Conservation (phyloP, 768 basidiomycete genomes). For the Filobasidium floriforme region DNA sequence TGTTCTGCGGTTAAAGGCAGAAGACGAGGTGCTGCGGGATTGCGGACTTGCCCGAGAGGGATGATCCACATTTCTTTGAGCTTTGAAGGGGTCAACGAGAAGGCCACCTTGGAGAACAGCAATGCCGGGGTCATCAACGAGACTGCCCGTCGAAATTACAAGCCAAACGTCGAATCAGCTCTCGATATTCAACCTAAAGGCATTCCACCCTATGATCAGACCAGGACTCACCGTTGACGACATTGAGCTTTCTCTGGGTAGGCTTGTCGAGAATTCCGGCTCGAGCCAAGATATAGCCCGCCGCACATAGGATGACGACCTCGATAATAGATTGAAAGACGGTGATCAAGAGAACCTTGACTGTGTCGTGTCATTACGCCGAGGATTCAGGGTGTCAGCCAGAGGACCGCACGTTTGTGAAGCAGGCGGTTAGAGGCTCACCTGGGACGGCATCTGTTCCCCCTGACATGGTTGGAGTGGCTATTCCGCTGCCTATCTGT, state of each 20-base stretch:
- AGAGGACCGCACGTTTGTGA: not conserved
- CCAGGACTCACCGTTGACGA: conserved; percentile 53
- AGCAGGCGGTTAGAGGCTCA: not conserved
- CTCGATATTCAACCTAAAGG: not conserved
- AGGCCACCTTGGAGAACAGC: conserved; percentile 90
- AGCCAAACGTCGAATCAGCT: not conserved
- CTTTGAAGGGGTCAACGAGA: conserved; percentile 63
- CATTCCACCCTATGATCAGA: not conserved
- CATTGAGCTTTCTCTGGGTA: conserved; percentile 54
- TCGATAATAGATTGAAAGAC: conserved; percentile 66
- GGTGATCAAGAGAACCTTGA: conserved; percentile 4
- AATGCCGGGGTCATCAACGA: conserved; percentile 67
- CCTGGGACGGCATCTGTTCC: not conserved
- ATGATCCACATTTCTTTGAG: conserved; percentile 46
- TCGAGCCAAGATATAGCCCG: conserved; percentile 65
- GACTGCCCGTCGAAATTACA: conserved; percentile 49
- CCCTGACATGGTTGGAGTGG: not conserved
- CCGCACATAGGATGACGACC: conserved; percentile 76
- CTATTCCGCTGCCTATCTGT: too few species aligned
- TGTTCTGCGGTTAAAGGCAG: too few species aligned
- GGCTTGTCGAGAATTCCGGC: conserved; percentile 77
- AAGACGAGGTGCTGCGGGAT: too few species aligned
- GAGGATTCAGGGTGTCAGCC: conserved; percentile 6
- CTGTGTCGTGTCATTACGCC: not conserved
- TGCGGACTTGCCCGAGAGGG: conserved; percentile 36